A percentile compares a stretch with the other conserved stretches of the same genome.
These are phyloP conservation scores for Trichosporon faecale DNA, from an alignment of 1,284 basidiomycete species.

Conservation along the genomic window DNA sequence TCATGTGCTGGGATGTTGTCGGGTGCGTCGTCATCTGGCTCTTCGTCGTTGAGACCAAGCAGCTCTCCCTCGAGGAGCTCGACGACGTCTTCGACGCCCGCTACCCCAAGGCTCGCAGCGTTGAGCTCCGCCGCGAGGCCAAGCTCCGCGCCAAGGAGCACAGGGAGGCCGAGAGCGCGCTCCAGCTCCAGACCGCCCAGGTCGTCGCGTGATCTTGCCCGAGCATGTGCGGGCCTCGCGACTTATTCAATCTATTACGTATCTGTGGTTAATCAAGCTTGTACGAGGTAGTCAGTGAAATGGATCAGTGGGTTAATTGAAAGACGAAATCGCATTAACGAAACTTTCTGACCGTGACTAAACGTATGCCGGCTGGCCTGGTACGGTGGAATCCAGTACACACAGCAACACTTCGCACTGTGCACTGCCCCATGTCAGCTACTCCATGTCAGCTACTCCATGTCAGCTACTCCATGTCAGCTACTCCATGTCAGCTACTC, in stretches of 20 bases:
- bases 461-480: too few species aligned
- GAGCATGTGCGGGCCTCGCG: too few species aligned
- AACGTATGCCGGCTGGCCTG: too few species aligned
- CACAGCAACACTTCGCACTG: too few species aligned
- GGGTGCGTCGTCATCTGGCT: conserved; percentile 60
- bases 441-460: too few species aligned
- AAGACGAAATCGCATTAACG: too few species aligned
- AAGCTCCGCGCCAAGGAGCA: conserved; percentile 13
- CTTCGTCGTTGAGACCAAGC: conserved; percentile 56
- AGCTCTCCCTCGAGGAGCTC: conserved; percentile 59
- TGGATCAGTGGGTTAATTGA: background rate
- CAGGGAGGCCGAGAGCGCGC: background rate
- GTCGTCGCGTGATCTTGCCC: background rate
- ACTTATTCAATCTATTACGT: too few species aligned
- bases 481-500: too few species aligned
- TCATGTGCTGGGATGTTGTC: conserved; percentile 58
- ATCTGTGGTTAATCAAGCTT: background rate
- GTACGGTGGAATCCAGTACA: too few species aligned
- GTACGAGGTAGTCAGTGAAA: background rate
- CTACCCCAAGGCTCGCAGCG: conserved; percentile 52
- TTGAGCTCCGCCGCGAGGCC: conserved; percentile 26
- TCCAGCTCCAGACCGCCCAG: background rate
- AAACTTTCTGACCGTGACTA: too few species aligned
- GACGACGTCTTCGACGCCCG: conserved; percentile 55
- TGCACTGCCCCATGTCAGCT: too few species aligned